Evolutionary conservation across 2,329 filamentous ascomycete genomes (phyloP), one percentile per base, ranked within the genome.

Genomic region (Dactylonectria estremocensis): DNA sequence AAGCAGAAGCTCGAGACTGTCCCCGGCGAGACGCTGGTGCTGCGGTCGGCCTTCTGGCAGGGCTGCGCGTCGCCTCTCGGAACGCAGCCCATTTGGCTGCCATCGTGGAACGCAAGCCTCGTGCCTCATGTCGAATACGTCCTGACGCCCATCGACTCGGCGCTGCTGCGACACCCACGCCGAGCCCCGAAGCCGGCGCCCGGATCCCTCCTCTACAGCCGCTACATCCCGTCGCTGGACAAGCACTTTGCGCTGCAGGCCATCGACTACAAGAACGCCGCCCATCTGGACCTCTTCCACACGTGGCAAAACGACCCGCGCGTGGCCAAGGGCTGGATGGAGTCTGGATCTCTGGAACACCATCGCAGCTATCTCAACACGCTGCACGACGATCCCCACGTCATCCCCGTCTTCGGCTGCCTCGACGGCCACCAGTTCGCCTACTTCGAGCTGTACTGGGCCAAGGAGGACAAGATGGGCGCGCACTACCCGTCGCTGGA

Each of bases 291-390:
- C 22, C 84, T 93, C 9, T 94, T 95, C 84, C 89, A 94, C 81
- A 85, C 83, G 46, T 95, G 92, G 92, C 92, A 94, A 80, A 95
- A 95, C 77, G 92, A 94, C 77, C 92, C 92, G 43, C 91, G 92
- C 63, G 92, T 95, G 50, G 91, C 91, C 22, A 86, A 89, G 74
- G 92, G 91, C 5, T 95, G 92, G 92, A 92, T 93, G 75, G 91
- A 93, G 82, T 92, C 90, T 1, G 92, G 92, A 45, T 91, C 91
- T 1, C 81, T 93, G 46, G 91, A 93, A 33, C 86, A 94, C 77
- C 92, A 94, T 79, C 86, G 89, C 60, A 86, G 88, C 70, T 94
- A 95, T 78, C 85, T 94, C 52, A 84, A 87, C 35, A 86, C 86
- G 67, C 83, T 91, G 66, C 88, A 93, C 74, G 87, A 88, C 40